These are phyloP conservation scores for Verticillium nonalfalfae DNA, from an alignment of 2,329 filamentous ascomycete genomes.

Conservation along the genomic window DNA sequence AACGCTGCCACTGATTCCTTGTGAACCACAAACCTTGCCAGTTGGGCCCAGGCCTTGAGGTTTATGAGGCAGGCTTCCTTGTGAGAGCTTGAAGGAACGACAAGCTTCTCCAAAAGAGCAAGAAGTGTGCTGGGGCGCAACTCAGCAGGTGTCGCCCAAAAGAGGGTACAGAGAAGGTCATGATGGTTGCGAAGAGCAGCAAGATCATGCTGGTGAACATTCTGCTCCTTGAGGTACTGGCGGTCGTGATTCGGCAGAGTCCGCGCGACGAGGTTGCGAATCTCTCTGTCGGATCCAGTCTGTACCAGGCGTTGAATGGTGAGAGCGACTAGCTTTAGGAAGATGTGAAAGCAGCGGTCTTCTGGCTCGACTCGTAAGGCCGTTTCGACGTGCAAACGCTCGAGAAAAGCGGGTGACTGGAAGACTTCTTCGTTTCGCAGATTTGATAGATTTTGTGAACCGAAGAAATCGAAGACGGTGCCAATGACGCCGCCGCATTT, in stretches of 20 bases:
- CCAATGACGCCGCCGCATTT: slow-evolving; percentile 52
- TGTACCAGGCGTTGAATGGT: slow-evolving; percentile 45
- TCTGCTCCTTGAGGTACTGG: slow-evolving; percentile 57
- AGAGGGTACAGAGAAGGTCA: slow-evolving; percentile 60
- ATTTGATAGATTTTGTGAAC: slow-evolving; percentile 53
- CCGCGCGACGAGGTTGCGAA: slow-evolving; percentile 54
- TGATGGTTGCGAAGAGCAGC: slow-evolving; percentile 63
- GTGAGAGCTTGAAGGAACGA: slow-evolving; percentile 54
- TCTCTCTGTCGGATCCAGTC: slow-evolving; percentile 45
- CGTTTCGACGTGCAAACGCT: slow-evolving; percentile 41
- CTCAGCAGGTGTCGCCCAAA: slow-evolving; percentile 54
- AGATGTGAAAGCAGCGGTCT: slow-evolving; percentile 61
- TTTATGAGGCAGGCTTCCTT: slow-evolving; percentile 62
- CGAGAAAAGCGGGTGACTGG: slow-evolving; percentile 54
- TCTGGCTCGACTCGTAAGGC: slow-evolving; percentile 43
- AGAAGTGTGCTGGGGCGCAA: slow-evolving; percentile 40
- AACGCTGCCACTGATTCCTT: slow-evolving; percentile 40
- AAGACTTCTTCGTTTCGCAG: slow-evolving; percentile 59
- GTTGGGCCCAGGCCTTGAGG: slow-evolving; percentile 55
- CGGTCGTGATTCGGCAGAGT: slow-evolving; percentile 61
- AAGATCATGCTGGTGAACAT: slow-evolving; percentile 52
- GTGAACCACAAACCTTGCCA: slow-evolving; percentile 49
- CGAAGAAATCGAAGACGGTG: slow-evolving; percentile 62
- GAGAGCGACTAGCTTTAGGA: slow-evolving; percentile 57
- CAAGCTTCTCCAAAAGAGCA: slow-evolving; percentile 46